phyloP scores from a whole-genome alignment of 2,329 filamentous ascomycete species.

The Parastagonospora avenae region DNA sequence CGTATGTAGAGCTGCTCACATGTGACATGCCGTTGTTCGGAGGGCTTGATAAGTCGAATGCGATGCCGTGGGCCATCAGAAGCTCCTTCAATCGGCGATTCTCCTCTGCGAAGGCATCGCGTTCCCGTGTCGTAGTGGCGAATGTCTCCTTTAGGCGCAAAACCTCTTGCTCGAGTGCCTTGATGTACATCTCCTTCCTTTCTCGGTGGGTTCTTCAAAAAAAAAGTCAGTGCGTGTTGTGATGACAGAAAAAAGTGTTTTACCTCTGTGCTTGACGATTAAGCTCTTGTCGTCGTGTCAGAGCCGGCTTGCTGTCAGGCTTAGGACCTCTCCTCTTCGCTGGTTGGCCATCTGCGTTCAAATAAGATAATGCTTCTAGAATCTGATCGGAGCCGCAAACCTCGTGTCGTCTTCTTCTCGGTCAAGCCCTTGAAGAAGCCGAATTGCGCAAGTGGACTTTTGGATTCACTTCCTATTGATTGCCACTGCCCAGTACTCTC shows the following conservation, averaged over 20 bases:
- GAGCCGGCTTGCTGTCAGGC: slow-evolving; percentile 91
- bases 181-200: slow-evolving; percentile 95
- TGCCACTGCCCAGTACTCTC: slow-evolving; percentile 46
- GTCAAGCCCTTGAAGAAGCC: slow-evolving; percentile 67
- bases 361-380: slow-evolving; percentile 4
- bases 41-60: slow-evolving; percentile 55
- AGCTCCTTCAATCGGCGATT: slow-evolving; percentile 75
- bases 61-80: slow-evolving; percentile 63
- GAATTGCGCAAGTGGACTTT: slow-evolving; percentile 46
- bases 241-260: background rate
- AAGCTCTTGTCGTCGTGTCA: slow-evolving; percentile 89
- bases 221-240: slow-evolving; percentile 15
- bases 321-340: slow-evolving; percentile 93
- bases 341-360: slow-evolving; percentile 72
- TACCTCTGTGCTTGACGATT: slow-evolving; percentile 96
- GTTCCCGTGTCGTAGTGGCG: slow-evolving; percentile 73
- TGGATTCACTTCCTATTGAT: slow-evolving; percentile 44
- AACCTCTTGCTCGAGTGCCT: slow-evolving; percentile 89
- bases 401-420: slow-evolving; percentile 79
- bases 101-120: slow-evolving; percentile 76
- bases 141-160: slow-evolving; percentile 86
- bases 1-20: slow-evolving; percentile 47
- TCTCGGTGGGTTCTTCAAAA: slow-evolving; percentile 84
- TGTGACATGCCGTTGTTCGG: slow-evolving; percentile 40
- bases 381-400: slow-evolving; percentile 49